Evolutionary conservation across 768 basidiomycete genomes (phyloP).

Genomic region (Pulveroboletus sp.): DNA sequence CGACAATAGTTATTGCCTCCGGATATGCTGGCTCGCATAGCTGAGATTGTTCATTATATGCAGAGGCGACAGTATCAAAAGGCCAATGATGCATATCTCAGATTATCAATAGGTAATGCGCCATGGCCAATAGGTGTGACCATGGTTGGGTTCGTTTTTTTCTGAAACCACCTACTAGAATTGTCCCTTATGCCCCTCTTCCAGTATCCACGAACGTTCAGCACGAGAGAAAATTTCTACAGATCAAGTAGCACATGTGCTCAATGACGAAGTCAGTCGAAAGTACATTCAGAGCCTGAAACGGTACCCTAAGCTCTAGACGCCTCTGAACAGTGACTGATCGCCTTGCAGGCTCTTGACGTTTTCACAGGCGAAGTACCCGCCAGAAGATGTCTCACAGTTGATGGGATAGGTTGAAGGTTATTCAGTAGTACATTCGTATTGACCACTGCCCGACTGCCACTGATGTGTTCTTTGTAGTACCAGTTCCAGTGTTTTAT

Average conservation of each 20-base stretch:
- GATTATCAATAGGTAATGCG: slow-evolving; percentile 95
- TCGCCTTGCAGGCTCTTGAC: slow-evolving; percentile 67
- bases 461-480: slow-evolving; percentile 7
- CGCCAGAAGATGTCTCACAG: slow-evolving; percentile 86
- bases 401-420: slow-evolving; percentile 67
- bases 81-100: slow-evolving; percentile 96
- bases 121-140: slow-evolving; percentile 99
- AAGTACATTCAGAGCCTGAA: slow-evolving; percentile 99
- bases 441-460: neutral
- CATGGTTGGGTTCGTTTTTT: slow-evolving; percentile 82
- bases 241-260: slow-evolving; percentile 94
- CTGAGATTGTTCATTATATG: slow-evolving; percentile 96
- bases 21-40: slow-evolving; percentile 81
- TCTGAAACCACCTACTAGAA: neutral
- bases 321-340: slow-evolving; percentile 1
- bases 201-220: slow-evolving; percentile 93
- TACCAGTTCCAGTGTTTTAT: slow-evolving; percentile 8
- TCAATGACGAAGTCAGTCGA: slow-evolving; percentile 98
- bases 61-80: slow-evolving; percentile 92
- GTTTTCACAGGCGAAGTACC: slow-evolving; percentile 94
- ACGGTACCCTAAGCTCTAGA: slow-evolving; percentile 47
- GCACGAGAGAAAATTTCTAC: slow-evolving; percentile 97
- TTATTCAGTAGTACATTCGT: neutral
- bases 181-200: neutral
- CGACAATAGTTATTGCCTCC: slow-evolving; percentile 59